Evolutionary conservation across 257 asterid species (phyloP).

Genomic region (Jasminum sambac): DNA sequence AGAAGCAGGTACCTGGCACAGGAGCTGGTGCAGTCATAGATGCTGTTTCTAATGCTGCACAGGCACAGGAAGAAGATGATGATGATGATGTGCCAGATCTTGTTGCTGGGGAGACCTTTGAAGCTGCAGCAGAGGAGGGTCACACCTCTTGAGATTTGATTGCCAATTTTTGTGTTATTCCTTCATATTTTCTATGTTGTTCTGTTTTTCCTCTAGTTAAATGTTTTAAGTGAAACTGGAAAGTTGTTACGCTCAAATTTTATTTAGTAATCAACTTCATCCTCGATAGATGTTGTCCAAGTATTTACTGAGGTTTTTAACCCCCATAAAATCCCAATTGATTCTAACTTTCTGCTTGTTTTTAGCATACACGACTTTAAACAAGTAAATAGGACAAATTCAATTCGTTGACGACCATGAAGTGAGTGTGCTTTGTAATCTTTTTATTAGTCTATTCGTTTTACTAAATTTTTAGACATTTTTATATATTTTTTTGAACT

Average conservation of each 20-base stretch:
- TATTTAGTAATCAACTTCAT: constrained; percentile 12
- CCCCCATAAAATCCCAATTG: no score
- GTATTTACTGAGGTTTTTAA: no score
- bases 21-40: constrained; percentile 25
- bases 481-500: no score
- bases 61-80: constrained; percentile 44
- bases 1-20: constrained; percentile 69
- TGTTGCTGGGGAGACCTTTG: constrained; percentile 69
- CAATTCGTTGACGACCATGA: no score
- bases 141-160: constrained; percentile 39
- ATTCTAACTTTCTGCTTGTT: no score
- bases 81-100: constrained; percentile 82
- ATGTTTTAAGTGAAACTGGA: constrained; percentile 25
- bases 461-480: no score
- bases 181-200: constrained; percentile 31
- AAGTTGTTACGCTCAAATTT: constrained; percentile 23
- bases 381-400: no score
- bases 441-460: no score
- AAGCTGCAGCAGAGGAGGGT: constrained; percentile 69
- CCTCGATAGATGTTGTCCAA: not conserved
- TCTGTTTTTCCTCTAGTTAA: constrained; percentile 29
- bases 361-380: no score
- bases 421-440: no score
- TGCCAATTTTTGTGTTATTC: constrained; percentile 34
- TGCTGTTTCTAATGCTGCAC: constrained; percentile 23